These are phyloP conservation scores for Beauveria sp. DNA, from an alignment of 2,329 filamentous ascomycete species.

Conservation along the genomic window DNA sequence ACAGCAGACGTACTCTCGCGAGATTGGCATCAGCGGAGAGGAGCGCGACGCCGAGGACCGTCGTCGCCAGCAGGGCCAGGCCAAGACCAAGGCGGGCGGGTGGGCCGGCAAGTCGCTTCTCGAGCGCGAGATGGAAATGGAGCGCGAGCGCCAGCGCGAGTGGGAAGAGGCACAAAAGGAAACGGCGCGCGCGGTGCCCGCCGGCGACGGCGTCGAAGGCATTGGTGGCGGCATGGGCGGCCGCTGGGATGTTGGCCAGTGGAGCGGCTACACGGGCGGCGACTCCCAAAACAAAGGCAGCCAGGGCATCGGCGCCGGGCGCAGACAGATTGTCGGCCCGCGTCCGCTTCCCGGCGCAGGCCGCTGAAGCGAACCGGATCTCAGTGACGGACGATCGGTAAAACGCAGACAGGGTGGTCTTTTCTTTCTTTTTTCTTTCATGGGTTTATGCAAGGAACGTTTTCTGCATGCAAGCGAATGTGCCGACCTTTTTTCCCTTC, in stretches of 20 bases:
- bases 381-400: conserved; percentile 7
- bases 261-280: conserved; percentile 66
- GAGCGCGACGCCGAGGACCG: conserved; percentile 58
- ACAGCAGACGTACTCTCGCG: conserved; percentile 46
- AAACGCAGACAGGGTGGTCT: background rate
- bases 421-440: background rate
- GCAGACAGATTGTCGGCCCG: conserved; percentile 74
- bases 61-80: conserved; percentile 49
- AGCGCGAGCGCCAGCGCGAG: conserved; percentile 66
- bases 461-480: background rate
- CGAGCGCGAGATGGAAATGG: conserved; percentile 74
- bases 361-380: background rate
- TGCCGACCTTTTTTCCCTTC: background rate
- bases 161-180: conserved; percentile 72
- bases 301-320: conserved; percentile 59
- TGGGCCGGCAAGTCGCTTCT: conserved; percentile 63
- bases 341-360: conserved; percentile 50
- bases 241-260: conserved; percentile 70
- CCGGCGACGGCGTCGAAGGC: conserved; percentile 49
- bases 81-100: conserved; percentile 53
- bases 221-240: conserved; percentile 60
- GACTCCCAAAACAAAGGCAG: conserved; percentile 63
- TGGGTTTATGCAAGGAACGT: background rate
- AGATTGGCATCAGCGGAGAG: conserved; percentile 46
- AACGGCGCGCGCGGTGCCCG: conserved; percentile 43